Base-by-base conservation (phyloP, 345 rosid genomes). In the Orychophragmus violaceus region DNA sequence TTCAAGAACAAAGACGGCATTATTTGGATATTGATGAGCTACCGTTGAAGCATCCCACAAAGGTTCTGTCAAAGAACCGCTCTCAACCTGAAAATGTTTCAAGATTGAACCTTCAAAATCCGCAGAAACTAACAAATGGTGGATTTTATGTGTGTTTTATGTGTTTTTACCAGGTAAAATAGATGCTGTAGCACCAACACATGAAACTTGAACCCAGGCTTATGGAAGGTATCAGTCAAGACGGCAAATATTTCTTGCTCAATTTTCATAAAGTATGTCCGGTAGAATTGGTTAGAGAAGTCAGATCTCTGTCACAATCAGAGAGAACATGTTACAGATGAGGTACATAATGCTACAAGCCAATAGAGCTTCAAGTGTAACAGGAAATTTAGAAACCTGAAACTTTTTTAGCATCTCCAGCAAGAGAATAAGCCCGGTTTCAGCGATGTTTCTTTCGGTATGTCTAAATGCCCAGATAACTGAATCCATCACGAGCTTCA, bases 401-500 rank as follows among this genome's bases (percentile, higher is more conserved):
- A 91, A 89, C 54, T 91, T 91, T 78, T 79, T 87, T 75, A 91
- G 78, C 95, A 95, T 87, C 82, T 84, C 99, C 66, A 91, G 68
- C 58, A 95, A 74, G 46, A 95, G 88, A 74, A 65, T 89, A 49
- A 95, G 76, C 74, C 97, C 99, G 30, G 99, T 89, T 81, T 95
- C 97, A 18, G 99, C 99, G 50, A 95, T 95, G 56, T 95, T 95
- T 76, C 97, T 80, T 70, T 95, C 99, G 9, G 97, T 95, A 82
- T 95, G 99, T 76, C 99, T 91, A 78, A 95, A 95, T 55, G 99
- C 99, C 99, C 97, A 91, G 66, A 95, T 91, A 41, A 95, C 88
- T 32, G 97, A 89, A 74, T 95, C 95, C 96, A 91, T 91, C 41
- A 95, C 95, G 36, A 95, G 86, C 84, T 89, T 95, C 36, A 95